Evolutionary conservation across 2,329 filamentous ascomycete genomes (phyloP).

Genomic region (Trichoderma arundinaceum): DNA sequence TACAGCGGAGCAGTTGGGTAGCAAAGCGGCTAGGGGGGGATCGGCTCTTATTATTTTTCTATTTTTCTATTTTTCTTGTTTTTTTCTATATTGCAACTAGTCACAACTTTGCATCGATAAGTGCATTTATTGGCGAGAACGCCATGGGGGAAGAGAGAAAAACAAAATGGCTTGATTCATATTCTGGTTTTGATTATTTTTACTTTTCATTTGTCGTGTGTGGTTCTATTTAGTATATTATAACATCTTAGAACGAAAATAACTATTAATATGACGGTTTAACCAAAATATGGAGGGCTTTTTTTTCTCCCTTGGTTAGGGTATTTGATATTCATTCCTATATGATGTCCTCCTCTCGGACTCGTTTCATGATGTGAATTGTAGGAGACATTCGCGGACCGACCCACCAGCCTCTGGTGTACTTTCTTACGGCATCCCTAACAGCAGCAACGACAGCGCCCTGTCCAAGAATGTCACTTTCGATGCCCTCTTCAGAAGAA

Average conservation of each 20-base stretch:
- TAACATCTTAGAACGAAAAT: not conserved
- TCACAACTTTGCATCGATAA: not conserved
- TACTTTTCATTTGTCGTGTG: not conserved
- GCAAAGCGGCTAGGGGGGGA: not conserved
- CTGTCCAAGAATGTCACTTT: conserved; percentile 50
- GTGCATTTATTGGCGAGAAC: conserved; percentile 13
- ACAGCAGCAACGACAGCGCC: conserved; percentile 49
- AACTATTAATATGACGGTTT: too few species aligned
- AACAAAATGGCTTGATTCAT: not conserved
- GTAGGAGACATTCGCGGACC: conserved; percentile 65
- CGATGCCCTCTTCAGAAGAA: conserved; percentile 22
- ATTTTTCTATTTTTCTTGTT: not conserved
- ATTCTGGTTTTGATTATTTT: not conserved
- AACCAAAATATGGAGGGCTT: not conserved
- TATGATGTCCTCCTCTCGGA: conserved; percentile 33
- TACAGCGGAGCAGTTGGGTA: conserved; percentile 10
- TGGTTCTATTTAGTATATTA: conserved; percentile 16
- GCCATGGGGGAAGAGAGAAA: conserved; percentile 1
- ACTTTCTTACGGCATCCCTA: conserved; percentile 49
- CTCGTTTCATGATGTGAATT: conserved; percentile 56
- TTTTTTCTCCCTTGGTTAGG: not conserved
- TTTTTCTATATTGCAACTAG: not conserved
- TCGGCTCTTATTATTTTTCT: not conserved
- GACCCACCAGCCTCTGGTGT: conserved; percentile 68
- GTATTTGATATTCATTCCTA: not conserved